Base-by-base conservation (phyloP, 2,329 filamentous ascomycete species). In the Ceratocystis destructans region DNA sequence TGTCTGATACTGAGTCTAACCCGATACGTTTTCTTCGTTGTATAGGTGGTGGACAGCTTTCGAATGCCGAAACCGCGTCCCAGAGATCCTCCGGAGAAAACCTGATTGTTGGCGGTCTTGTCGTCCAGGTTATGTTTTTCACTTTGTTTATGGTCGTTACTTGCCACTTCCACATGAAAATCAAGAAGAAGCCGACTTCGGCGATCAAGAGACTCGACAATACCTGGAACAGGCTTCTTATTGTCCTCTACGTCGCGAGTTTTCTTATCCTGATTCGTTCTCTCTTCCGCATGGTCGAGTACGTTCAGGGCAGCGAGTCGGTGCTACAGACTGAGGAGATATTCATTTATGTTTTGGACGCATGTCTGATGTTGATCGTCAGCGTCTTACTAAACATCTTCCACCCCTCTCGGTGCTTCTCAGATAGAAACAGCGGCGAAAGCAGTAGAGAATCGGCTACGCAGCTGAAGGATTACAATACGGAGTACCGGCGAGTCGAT, bases 81-180 rank as follows among this genome's bases (percentile, higher is more conserved):
- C 62, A 44, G 8, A 46, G 61, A 2, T 50, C 71, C 10, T 31
- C 73, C 0, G 79, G 79, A 8, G 73, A 80, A 67, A 76, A 78
- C 12, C 72, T 83, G 62, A 78, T 84, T 17, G 73, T 84, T 15
- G 76, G 69, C 2, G 82, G 82, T 7, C 73, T 86, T 1, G 73
- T 80, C n/a, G 71, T 83, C 2, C 83, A 86, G 70, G 76, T 85
- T 2, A 48, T 79, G 25, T 75, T 80, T 59, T 83, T 85, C 68
- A 74, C 75, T 17, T 74, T 83, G 62, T 85, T 85, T 70, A 73
- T 83, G 7, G 55, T 78, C 2, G 75, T 77, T 0, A 75, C 79
- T 0, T 68, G 76, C 0, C 69, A 79, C 0, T 82, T 82, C 71
- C 78, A 83, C 68, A 65, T 64, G 5, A 71, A 71, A 4, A 55